These are phyloP conservation scores for Saccharomyces mikatae DNA, from an alignment of 805 yeast species.

Conservation along the genomic window DNA sequence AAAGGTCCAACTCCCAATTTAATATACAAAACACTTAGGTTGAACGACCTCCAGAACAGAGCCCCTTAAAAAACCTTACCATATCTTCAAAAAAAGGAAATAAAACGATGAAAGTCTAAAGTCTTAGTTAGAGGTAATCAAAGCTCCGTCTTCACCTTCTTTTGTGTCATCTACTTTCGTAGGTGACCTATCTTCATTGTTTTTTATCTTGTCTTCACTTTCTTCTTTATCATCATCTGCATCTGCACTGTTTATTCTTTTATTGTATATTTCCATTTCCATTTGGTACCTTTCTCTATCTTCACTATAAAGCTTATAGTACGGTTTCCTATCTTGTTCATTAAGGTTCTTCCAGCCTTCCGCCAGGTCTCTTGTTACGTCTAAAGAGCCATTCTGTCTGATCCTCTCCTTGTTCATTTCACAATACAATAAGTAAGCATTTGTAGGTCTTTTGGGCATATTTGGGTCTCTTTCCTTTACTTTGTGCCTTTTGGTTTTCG, in stretches of 20 bases:
- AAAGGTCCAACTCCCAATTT: neutral
- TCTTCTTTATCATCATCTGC: slow-evolving; percentile 12
- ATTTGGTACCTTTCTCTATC: slow-evolving; percentile 67
- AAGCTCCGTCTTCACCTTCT: neutral
- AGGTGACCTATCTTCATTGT: neutral
- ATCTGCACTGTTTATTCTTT: slow-evolving; percentile 10
- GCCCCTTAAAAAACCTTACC: neutral
- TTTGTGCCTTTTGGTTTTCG: slow-evolving; percentile 26
- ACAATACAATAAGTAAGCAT: slow-evolving; percentile 82
- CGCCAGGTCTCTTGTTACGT: slow-evolving; percentile 69
- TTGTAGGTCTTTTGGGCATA: slow-evolving; percentile 82
- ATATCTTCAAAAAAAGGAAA: neutral
- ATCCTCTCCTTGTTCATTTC: slow-evolving; percentile 75
- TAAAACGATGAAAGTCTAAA: neutral
- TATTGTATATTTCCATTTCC: slow-evolving; percentile 53
- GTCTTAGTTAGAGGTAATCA: neutral
- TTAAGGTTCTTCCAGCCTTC: slow-evolving; percentile 77
- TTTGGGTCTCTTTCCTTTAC: slow-evolving; percentile 64
- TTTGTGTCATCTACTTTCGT: neutral
- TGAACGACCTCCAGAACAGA: neutral
- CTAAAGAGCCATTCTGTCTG: slow-evolving; percentile 50
- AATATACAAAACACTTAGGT: neutral
- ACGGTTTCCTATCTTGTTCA: slow-evolving; percentile 64
- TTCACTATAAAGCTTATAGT: slow-evolving; percentile 64
- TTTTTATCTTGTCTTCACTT: neutral